Base-by-base conservation (phyloP, 2,329 filamentous ascomycete species). In the Capronia americana region DNA sequence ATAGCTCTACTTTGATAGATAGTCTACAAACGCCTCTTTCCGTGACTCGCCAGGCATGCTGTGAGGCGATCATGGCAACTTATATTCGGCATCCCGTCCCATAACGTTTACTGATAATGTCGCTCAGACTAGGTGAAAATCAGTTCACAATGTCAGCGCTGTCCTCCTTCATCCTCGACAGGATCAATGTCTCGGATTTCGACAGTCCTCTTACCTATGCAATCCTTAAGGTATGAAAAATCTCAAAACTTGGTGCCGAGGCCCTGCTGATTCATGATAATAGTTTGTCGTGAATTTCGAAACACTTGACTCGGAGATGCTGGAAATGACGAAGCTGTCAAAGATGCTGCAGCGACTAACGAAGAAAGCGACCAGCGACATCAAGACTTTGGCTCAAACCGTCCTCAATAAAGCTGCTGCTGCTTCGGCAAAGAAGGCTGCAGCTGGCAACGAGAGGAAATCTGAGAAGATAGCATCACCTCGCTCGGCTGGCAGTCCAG, bases 271-370 rank as follows among this genome's bases (percentile, higher is more conserved):
- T 64, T 41, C 28, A 26, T 12, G 5, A 58, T 58, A 28, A 46
- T 68, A 87, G 81, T 76, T 88, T 55, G 80, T 89, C 71, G 77
- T 81, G 30, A 80, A 80, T 51, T 87, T 86, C 68, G 81, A 82
- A 14, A 88, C 85, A 6, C 79, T 89, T 71, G 87, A 85, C 64
- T 82, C 83, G 66, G 84, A 86, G 57, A 80, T 84, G 57, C 78
- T 88, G 26, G 83, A 87, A 70, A 87, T 86, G 73, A 87, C 85
- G 8, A 87, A 88, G 70, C 77, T 88, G 32, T 80, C 81, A 61
- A 89, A 88, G 73, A 79, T 88, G 17, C 76, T 89, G 17, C 81
- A 82, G 2, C 81, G 83, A 28, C 84, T 87, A 69, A 78, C 84
- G 60, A 89, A 88, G 75, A 85, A 84, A 69, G 86, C 86, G 28